Evolutionary conservation across 805 yeast species (phyloP), one percentile per base, ranked within the genome.

Genomic region (Wickerhamomyces hampshirensis): DNA sequence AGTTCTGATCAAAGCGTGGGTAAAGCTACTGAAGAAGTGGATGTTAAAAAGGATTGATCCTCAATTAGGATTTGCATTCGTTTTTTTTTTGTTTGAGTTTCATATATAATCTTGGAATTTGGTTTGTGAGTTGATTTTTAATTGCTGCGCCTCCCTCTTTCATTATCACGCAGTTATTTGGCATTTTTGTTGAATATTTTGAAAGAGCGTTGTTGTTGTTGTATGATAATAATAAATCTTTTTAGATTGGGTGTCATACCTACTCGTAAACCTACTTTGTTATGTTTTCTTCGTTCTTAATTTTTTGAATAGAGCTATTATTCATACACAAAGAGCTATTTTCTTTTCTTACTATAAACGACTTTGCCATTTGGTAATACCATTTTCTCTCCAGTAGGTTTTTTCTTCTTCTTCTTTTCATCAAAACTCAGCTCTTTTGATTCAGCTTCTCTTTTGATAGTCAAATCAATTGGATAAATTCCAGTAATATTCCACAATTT

Each of bases 291-390:
- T n/a, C n/a, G n/a, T n/a, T n/a, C n/a, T n/a, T n/a, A n/a, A n/a
- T n/a, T n/a, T n/a, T n/a, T n/a, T n/a, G n/a, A n/a, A n/a, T n/a
- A n/a, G n/a, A n/a, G n/a, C n/a, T n/a, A n/a, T n/a, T n/a, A n/a
- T n/a, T n/a, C n/a, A n/a, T n/a, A n/a, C n/a, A n/a, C n/a, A n/a
- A n/a, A n/a, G n/a, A n/a, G n/a, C 23, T 19, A 28, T 26, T 40
- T 31, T 18, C 38, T 45, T 37, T 51, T 53, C 36, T 47, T 49
- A 24, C 56, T 42, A 35, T 61, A 59, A 4, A 75, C 65, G 9
- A 74, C 73, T 51, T 77, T 77, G 1, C 85, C 85, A 49, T 78
- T 79, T 8, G 82, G 81, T 40, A 79, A 60, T 33, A 66, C 74
- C 30, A 63, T 55, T 44, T 66, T 72, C 38, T 68, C 68, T 8